Evolutionary conservation across 2,329 filamentous ascomycete genomes (phyloP).

Genomic region (Fusarium sublunatum): DNA sequence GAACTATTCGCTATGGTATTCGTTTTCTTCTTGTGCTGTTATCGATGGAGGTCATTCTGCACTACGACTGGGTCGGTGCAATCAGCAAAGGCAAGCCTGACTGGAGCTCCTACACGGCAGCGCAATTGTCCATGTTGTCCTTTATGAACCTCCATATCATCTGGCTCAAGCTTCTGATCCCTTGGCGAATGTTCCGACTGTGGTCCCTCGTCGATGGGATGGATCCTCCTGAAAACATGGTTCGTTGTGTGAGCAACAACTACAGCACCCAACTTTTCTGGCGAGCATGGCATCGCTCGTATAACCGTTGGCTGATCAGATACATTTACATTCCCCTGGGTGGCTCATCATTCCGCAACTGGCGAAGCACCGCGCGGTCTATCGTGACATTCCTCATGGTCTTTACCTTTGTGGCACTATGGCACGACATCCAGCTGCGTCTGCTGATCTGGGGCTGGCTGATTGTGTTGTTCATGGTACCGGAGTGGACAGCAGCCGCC

Average conservation of each 20-base stretch:
- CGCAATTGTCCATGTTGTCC: slow-evolving; percentile 88
- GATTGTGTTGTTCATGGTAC: slow-evolving; percentile 91
- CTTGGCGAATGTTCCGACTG: slow-evolving; percentile 98
- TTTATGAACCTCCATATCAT: slow-evolving; percentile 98
- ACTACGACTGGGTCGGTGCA: slow-evolving; percentile 93
- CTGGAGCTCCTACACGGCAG: slow-evolving; percentile 86
- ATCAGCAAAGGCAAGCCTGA: slow-evolving; percentile 84
- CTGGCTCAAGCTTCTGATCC: slow-evolving; percentile 96
- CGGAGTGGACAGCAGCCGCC: slow-evolving; percentile 78
- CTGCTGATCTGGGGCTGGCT: slow-evolving; percentile 98
- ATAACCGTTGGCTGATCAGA: slow-evolving; percentile 92
- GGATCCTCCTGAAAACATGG: slow-evolving; percentile 98
- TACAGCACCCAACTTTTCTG: slow-evolving; percentile 92
- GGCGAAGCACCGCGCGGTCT: slow-evolving; percentile 63
- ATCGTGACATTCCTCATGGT: slow-evolving; percentile 83
- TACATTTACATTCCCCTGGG: slow-evolving; percentile 96
- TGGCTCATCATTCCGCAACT: slow-evolving; percentile 66
- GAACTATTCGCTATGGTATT: slow-evolving; percentile 83
- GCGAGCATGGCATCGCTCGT: slow-evolving; percentile 95
- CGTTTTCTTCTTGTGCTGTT: slow-evolving; percentile 85
- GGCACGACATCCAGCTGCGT: slow-evolving; percentile 95
- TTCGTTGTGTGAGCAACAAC: slow-evolving; percentile 95
- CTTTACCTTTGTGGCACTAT: slow-evolving; percentile 96
- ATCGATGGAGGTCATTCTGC: slow-evolving; percentile 89
- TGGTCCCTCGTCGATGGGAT: slow-evolving; percentile 92